Evolutionary conservation across 2,329 filamentous ascomycete genomes (phyloP).

Genomic region (Alternaria sp.): DNA sequence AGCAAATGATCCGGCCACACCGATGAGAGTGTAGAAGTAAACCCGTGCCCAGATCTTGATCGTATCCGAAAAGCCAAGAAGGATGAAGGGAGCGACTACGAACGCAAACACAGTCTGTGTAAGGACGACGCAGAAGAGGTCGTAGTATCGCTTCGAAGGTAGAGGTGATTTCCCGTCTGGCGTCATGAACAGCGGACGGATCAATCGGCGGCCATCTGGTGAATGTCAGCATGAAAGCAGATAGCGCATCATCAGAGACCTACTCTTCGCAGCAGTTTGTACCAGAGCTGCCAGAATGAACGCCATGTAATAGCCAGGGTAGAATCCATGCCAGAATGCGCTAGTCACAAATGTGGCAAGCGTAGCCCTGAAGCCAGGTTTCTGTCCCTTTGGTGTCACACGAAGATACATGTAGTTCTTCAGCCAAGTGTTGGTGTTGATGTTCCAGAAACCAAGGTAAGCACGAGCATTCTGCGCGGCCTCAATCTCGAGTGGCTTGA

Average conservation of each 20-base stretch:
- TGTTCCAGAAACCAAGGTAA: slow-evolving; percentile 94
- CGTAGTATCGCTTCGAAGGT: slow-evolving; percentile 84
- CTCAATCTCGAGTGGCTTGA: slow-evolving; percentile 85
- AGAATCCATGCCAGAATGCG: slow-evolving; percentile 98
- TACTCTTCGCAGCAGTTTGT: slow-evolving; percentile 94
- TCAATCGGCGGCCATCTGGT: slow-evolving; percentile 82
- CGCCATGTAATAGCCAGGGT: slow-evolving; percentile 91
- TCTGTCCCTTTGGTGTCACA: slow-evolving; percentile 93
- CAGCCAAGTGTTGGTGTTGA: slow-evolving; percentile 97
- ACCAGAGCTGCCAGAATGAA: slow-evolving; percentile 91
- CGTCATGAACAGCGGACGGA: slow-evolving; percentile 92
- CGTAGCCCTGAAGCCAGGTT: slow-evolving; percentile 93
- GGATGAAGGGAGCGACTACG: slow-evolving; percentile 80
- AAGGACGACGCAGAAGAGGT: slow-evolving; percentile 73
- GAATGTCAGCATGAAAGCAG: background rate
- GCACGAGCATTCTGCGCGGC: slow-evolving; percentile 90
- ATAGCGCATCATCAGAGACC: slow-evolving; percentile 45
- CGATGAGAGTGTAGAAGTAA: slow-evolving; percentile 84
- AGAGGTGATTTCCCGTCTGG: slow-evolving; percentile 65
- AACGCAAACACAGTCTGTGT: slow-evolving; percentile 89
- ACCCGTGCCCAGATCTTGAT: slow-evolving; percentile 81
- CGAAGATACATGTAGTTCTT: slow-evolving; percentile 95
- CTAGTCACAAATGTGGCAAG: slow-evolving; percentile 93
- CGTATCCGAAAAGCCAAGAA: slow-evolving; percentile 75
- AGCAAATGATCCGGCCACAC: slow-evolving; percentile 67